phyloP scores from a whole-genome alignment of 768 basidiomycete genomes.

The Pulveroboletus sp. region DNA sequence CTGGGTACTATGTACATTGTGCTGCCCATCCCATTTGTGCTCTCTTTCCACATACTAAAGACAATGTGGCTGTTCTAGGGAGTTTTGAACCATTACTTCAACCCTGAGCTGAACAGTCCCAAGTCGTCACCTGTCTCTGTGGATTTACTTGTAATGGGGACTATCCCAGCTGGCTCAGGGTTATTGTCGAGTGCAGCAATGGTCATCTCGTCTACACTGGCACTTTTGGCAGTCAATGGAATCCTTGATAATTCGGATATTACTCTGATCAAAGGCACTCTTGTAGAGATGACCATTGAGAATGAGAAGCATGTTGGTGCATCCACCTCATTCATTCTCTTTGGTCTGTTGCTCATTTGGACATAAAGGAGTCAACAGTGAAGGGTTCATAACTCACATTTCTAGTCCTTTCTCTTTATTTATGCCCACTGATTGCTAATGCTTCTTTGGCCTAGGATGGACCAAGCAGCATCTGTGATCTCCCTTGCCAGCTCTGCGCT shows the following conservation, averaged over 20 bases:
- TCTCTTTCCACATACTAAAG: not conserved
- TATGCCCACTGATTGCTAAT: conserved; percentile 6
- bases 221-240: conserved; percentile 74
- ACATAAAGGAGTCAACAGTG: conserved; percentile 60
- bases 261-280: conserved; percentile 51
- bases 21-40: not conserved
- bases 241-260: conserved; percentile 37
- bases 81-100: conserved; percentile 60
- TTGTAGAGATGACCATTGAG: conserved; percentile 77
- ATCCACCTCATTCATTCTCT: conserved; percentile 3
- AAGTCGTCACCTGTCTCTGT: conserved; percentile 47
- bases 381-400: conserved; percentile 48
- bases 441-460: conserved; percentile 52
- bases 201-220: conserved; percentile 81
- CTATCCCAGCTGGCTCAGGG: conserved; percentile 83
- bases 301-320: conserved; percentile 79
- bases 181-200: conserved; percentile 86
- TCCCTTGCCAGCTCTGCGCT: conserved; percentile 65
- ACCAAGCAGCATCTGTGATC: conserved; percentile 87
- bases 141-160: conserved; percentile 74
- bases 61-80: conserved; percentile 38
- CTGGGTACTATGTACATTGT: conserved; percentile 67
- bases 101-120: conserved; percentile 11
- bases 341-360: not conserved
- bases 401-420: not conserved